These are phyloP conservation scores for Colletotrichum sp. DNA, from an alignment of 2,329 filamentous ascomycete genomes.

Conservation along the genomic window DNA sequence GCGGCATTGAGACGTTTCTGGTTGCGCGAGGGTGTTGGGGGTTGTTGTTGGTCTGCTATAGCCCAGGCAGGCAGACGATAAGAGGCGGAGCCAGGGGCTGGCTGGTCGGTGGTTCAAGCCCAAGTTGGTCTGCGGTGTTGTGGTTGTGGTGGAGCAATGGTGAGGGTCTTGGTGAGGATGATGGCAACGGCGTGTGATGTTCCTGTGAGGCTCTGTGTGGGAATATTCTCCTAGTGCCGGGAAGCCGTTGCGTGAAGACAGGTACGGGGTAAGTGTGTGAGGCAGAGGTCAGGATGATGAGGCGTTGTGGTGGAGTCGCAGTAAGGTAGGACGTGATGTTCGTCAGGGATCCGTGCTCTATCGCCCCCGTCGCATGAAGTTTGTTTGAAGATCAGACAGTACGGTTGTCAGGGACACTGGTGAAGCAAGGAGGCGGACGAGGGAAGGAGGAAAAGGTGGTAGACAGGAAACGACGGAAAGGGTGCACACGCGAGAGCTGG, in stretches of 20 bases:
- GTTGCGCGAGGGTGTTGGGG: slow-evolving; percentile 13
- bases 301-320: slow-evolving; percentile 19
- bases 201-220: slow-evolving; percentile 17
- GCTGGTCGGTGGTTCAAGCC: not conserved
- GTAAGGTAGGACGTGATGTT: slow-evolving; percentile 17
- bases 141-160: slow-evolving; percentile 6
- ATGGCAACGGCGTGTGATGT: not conserved
- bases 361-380: slow-evolving; percentile 31
- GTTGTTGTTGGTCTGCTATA: slow-evolving; percentile 6
- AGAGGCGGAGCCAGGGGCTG: slow-evolving; percentile 9
- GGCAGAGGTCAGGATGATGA: slow-evolving; percentile 15
- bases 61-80: slow-evolving; percentile 7
- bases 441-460: slow-evolving; percentile 34
- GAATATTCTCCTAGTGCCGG: slow-evolving; percentile 12
- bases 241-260: slow-evolving; percentile 5
- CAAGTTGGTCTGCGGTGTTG: not conserved
- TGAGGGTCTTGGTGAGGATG: not conserved
- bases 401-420: slow-evolving; percentile 26
- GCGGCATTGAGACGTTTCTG: slow-evolving; percentile 47
- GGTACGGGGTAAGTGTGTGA: slow-evolving; percentile 1
- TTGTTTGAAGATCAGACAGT: slow-evolving; percentile 41
- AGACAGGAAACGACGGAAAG: slow-evolving; percentile 20
- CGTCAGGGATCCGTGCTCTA: slow-evolving; percentile 24
- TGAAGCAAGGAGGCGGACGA: slow-evolving; percentile 33
- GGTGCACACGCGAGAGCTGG: slow-evolving; percentile 25